Conservation (phyloP, 1,284 basidiomycete genomes). For the Ustilago sp. region DNA sequence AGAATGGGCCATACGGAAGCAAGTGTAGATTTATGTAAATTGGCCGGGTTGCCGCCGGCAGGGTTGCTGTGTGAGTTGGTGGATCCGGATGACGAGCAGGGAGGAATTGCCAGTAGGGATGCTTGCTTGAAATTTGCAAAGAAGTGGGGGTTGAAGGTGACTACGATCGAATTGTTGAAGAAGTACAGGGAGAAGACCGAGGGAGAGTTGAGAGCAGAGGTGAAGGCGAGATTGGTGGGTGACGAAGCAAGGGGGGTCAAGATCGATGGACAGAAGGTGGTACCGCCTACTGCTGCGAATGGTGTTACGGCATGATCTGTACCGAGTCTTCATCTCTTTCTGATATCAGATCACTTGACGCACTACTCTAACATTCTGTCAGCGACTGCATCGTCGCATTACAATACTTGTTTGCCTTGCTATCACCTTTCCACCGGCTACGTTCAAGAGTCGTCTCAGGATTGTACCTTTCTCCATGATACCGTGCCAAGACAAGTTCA, state of each 20-base stretch:
- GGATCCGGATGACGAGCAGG: slow-evolving; percentile 84
- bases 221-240: slow-evolving; percentile 11
- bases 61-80: slow-evolving; percentile 95
- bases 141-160: slow-evolving; percentile 89
- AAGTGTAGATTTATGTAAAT: slow-evolving; percentile 85
- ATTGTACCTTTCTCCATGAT: neutral
- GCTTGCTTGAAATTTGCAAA: slow-evolving; percentile 93
- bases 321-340: neutral
- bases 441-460: neutral
- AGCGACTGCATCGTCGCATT: too few species aligned
- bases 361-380: too few species aligned
- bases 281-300: slow-evolving; percentile 28
- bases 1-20: slow-evolving; percentile 95
- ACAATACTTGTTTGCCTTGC: neutral
- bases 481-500: neutral
- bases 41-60: slow-evolving; percentile 81
- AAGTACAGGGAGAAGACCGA: slow-evolving; percentile 67
- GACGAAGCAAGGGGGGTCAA: slow-evolving; percentile 42
- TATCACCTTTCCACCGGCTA: neutral
- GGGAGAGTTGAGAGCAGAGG: slow-evolving; percentile 29
- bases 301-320: neutral
- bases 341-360: neutral
- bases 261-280: slow-evolving; percentile 47
- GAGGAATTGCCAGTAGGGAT: slow-evolving; percentile 95
- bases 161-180: slow-evolving; percentile 82